Evolutionary conservation across 2,329 filamentous ascomycete species (phyloP).

Genomic region (Phialemonium atrogriseum): DNA sequence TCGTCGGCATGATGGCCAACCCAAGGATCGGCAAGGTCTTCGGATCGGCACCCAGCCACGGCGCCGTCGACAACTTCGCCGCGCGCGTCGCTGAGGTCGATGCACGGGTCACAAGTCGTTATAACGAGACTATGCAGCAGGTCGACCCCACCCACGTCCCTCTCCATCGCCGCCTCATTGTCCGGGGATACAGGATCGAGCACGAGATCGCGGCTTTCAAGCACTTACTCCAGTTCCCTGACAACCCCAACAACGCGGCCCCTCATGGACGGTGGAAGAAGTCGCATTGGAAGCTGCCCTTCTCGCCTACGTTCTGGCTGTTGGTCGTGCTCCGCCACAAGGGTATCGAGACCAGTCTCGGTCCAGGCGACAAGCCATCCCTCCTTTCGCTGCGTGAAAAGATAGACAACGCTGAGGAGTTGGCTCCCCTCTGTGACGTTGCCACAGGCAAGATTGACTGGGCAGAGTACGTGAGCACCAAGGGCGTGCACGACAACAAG

Average conservation of each 20-base stretch:
- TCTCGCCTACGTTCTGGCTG: conserved; percentile 1
- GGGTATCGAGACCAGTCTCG: neutral
- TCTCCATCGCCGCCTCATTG: conserved; percentile 3
- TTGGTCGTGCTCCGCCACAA: conserved; percentile 1
- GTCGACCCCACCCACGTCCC: neutral
- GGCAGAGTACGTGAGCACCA: neutral
- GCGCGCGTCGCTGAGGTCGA: neutral
- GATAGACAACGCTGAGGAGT: neutral
- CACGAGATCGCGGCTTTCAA: conserved; percentile 4
- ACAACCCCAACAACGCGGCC: neutral
- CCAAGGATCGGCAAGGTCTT: conserved; percentile 4
- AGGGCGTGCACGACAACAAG: conserved; percentile 1
- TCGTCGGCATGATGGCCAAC: neutral
- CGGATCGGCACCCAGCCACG: conserved; percentile 9
- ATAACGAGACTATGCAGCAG: neutral
- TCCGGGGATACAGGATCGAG: conserved; percentile 2
- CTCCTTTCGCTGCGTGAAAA: too few species aligned
- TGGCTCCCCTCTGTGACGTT: neutral
- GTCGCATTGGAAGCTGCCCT: neutral
- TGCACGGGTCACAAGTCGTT: neutral
- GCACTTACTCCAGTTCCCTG: conserved; percentile 1
- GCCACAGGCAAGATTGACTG: neutral
- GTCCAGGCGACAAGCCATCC: too few species aligned
- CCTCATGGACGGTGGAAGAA: neutral
- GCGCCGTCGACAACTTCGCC: conserved; percentile 12